phyloP scores from a whole-genome alignment of 371 early-diverging fungal genomes.

The Parasitella parasitica region DNA sequence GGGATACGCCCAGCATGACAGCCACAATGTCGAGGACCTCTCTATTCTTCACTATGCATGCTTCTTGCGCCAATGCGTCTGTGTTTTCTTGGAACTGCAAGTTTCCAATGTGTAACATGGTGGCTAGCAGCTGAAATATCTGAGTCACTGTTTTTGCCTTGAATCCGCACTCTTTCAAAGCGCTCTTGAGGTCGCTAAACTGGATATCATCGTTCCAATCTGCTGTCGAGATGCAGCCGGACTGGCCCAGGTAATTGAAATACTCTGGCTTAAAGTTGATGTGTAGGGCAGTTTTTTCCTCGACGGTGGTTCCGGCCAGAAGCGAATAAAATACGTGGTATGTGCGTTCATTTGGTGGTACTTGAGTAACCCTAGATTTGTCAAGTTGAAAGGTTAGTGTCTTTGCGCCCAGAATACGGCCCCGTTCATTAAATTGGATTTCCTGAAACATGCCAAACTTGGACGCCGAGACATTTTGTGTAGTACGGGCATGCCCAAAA shows the following conservation, averaged over 20 bases:
- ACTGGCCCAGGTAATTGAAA: conserved; percentile 39
- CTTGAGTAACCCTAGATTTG: conserved; percentile 66
- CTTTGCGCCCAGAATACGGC: conserved; percentile 86
- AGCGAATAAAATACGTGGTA: conserved; percentile 93
- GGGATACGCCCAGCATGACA: conserved; percentile 76
- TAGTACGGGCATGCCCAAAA: conserved; percentile 76
- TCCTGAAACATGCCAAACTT: conserved; percentile 82
- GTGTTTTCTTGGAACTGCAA: conserved; percentile 61
- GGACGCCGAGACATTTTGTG: conserved; percentile 70
- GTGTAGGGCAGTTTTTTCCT: conserved; percentile 46
- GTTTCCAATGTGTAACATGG: conserved; percentile 81
- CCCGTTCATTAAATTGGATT: conserved; percentile 82
- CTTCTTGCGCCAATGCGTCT: conserved; percentile 51
- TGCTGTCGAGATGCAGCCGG: conserved; percentile 18
- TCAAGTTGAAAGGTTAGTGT: conserved; percentile 88
- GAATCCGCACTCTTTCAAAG: conserved; percentile 78
- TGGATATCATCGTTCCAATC: conserved; percentile 51
- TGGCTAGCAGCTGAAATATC: conserved; percentile 70
- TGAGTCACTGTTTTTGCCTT: conserved; percentile 69
- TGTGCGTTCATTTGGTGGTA: conserved; percentile 60
- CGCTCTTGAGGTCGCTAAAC: conserved; percentile 68
- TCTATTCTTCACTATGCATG: conserved; percentile 60
- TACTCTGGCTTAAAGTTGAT: conserved; percentile 44
- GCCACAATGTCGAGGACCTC: conserved; percentile 76
- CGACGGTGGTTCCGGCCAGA: conserved; percentile 53